A percentile compares a stretch with the other conserved stretches of the same genome.
Conservation (phyloP, 805 yeast genomes). For the Suhomyces prunicola region DNA sequence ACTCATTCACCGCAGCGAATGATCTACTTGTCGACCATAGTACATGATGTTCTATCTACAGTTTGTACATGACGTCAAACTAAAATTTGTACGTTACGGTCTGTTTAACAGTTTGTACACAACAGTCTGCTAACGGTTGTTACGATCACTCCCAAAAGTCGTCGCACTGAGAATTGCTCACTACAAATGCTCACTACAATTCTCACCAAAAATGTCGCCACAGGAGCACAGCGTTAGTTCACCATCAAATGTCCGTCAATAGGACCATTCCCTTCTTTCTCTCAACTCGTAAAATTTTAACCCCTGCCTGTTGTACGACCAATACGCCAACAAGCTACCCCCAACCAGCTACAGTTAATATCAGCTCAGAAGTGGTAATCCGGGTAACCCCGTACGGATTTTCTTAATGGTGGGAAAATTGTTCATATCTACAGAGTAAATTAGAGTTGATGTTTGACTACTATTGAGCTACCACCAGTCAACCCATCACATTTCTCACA, state of each 20-base stretch:
- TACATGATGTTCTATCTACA: background rate
- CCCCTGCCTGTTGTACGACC: background rate
- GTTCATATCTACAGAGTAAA: background rate
- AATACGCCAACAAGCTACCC: background rate
- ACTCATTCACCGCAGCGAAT: background rate
- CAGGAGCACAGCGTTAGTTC: background rate
- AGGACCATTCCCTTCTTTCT: background rate
- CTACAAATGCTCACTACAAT: background rate
- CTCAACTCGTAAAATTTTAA: background rate
- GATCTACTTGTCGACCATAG: background rate
- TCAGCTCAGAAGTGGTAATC: background rate
- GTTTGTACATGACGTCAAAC: background rate
- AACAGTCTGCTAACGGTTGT: background rate
- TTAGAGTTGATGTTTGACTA: background rate
- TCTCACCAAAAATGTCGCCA: background rate
- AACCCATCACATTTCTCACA: background rate
- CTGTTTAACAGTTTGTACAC: background rate
- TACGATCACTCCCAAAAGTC: background rate
- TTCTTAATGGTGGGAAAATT: background rate
- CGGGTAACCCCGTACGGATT: conserved; percentile 1
- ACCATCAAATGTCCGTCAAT: background rate
- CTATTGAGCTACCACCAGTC: background rate
- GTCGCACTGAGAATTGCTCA: background rate
- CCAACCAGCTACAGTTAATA: background rate
- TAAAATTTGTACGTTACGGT: background rate